These are phyloP conservation scores for Fraxinus cuspidata DNA, from an alignment of 257 asterid species.

Conservation along the genomic window DNA sequence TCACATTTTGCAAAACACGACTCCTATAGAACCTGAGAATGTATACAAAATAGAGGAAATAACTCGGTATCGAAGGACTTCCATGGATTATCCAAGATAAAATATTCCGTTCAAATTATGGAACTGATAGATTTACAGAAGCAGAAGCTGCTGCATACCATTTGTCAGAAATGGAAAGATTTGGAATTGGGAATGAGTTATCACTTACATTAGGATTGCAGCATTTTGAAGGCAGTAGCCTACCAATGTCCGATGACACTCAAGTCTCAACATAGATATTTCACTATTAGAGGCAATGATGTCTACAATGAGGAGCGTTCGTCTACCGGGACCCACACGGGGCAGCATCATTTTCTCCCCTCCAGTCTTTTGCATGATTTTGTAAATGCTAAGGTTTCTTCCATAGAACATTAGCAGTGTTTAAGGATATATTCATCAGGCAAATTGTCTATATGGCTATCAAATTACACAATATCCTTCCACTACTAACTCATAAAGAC, in stretches of 20 bases:
- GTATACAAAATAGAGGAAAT: conserved; percentile 32
- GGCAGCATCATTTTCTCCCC: conserved; percentile 50
- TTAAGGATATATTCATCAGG: too few species aligned
- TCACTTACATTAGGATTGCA: conserved; percentile 70
- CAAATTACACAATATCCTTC: too few species aligned
- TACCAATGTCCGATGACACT: conserved; percentile 41
- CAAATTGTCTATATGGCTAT: too few species aligned
- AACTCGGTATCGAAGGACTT: conserved; percentile 26
- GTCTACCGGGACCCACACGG: conserved; percentile 54
- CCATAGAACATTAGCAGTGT: too few species aligned
- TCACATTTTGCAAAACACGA: conserved; percentile 30
- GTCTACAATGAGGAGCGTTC: conserved; percentile 39
- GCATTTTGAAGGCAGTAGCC: conserved; percentile 33
- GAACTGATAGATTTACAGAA: conserved; percentile 38
- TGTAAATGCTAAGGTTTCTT: too few species aligned
- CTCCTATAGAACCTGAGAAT: neutral
- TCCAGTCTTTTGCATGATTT: conserved; percentile 46
- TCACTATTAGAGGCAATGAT: conserved; percentile 47
- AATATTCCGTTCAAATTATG: neutral
- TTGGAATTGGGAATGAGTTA: conserved; percentile 52
- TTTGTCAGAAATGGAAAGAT: conserved; percentile 61
- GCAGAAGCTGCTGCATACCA: conserved; percentile 36
- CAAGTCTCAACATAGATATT: conserved; percentile 43
- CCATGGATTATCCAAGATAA: conserved; percentile 27
- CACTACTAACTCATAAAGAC: too few species aligned